These are phyloP conservation scores for Lecanoromycetidae sp. DNA, from an alignment of 2,329 filamentous ascomycete genomes.

Conservation along the genomic window DNA sequence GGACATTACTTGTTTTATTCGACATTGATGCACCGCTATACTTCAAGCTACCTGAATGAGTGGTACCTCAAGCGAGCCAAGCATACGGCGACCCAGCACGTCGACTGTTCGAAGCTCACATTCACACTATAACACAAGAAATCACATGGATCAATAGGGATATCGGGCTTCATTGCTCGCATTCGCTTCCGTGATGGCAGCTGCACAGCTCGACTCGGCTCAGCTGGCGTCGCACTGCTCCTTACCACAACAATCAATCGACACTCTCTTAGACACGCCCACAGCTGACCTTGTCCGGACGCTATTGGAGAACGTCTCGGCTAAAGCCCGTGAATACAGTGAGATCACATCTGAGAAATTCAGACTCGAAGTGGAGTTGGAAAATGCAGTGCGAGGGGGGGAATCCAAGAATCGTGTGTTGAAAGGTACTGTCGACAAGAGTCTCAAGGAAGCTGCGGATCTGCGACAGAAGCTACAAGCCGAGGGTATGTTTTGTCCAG, in stretches of 20 bases:
- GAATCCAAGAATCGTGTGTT: constrained; percentile 73
- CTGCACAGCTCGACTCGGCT: constrained; percentile 43
- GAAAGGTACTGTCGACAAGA: constrained; percentile 71
- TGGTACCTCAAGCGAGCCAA: too few relatives aligned
- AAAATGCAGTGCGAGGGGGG: constrained; percentile 72
- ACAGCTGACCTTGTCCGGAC: constrained; percentile 66
- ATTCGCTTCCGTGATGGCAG: constrained; percentile 37
- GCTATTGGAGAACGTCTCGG: constrained; percentile 61
- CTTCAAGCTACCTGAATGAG: too few relatives aligned
- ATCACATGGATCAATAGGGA: too few relatives aligned
- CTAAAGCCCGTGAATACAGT: constrained; percentile 73
- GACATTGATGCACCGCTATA: too few relatives aligned
- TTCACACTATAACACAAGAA: not conserved
- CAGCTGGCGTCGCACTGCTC: constrained; percentile 48
- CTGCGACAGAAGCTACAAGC: constrained; percentile 68
- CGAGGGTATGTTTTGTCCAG: constrained; percentile 51
- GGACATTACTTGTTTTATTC: too few relatives aligned
- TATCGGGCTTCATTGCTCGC: not conserved
- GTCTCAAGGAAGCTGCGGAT: constrained; percentile 70
- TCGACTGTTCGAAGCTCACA: too few relatives aligned
- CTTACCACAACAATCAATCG: constrained; percentile 44
- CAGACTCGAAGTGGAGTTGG: constrained; percentile 79
- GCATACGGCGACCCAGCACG: too few relatives aligned
- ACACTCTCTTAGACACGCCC: constrained; percentile 43
- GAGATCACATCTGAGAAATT: constrained; percentile 77